phyloP scores from a whole-genome alignment of 345 rosid species.

The Brassica napus region DNA sequence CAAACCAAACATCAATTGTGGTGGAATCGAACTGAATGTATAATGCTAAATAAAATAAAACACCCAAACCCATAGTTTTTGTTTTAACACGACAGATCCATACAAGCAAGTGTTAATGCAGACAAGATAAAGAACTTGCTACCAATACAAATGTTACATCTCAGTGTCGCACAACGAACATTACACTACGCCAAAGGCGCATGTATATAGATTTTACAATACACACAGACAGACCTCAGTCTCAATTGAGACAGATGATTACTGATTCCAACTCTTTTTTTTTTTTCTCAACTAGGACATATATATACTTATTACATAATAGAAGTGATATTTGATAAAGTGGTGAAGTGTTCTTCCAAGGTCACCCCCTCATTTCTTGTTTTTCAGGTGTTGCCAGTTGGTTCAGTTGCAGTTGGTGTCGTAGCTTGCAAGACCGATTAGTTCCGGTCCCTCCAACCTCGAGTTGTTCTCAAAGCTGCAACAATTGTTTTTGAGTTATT shows the following conservation, averaged over 20 bases:
- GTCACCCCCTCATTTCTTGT: conserved; percentile 36
- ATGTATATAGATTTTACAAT: conserved; percentile 19
- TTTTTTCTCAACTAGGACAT: neutral
- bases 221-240: conserved; percentile 5
- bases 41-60: neutral
- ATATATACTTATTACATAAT: conserved; percentile 26
- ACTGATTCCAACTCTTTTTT: conserved; percentile 8
- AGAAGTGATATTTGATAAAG: conserved; percentile 26
- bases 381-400: conserved; percentile 7
- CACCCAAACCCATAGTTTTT: neutral
- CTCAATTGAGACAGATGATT: conserved; percentile 24
- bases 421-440: conserved; percentile 85
- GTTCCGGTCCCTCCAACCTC: conserved; percentile 88
- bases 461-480: conserved; percentile 90
- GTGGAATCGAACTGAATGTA: neutral
- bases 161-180: conserved; percentile 4
- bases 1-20: neutral
- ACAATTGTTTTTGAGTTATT: neutral
- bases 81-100: neutral
- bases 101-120: conserved; percentile 6
- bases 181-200: conserved; percentile 13
- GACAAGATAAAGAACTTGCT: conserved; percentile 16
- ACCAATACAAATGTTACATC: conserved; percentile 32
- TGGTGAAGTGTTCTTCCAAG: conserved; percentile 42
- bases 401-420: conserved; percentile 80